These are phyloP conservation scores for Claviceps monticola DNA, from an alignment of 2,329 filamentous ascomycete genomes.

Conservation along the genomic window DNA sequence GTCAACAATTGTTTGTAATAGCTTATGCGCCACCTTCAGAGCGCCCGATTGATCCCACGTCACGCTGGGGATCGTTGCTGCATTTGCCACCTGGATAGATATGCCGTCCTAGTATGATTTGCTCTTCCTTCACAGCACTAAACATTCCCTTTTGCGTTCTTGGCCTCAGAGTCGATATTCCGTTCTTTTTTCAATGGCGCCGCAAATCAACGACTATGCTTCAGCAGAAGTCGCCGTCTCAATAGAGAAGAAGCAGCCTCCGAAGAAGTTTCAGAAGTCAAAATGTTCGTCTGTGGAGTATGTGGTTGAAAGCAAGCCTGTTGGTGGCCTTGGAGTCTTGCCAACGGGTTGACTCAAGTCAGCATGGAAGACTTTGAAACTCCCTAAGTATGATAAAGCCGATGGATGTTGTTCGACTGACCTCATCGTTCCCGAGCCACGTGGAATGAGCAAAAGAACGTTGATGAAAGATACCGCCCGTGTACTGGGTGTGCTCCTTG, in stretches of 20 bases:
- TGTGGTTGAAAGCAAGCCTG: slow-evolving; percentile 6
- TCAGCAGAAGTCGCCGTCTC: background rate
- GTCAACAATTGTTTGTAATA: slow-evolving; percentile 35
- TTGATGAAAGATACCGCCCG: slow-evolving; percentile 62
- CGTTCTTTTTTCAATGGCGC: no score
- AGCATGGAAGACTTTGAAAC: slow-evolving; percentile 9
- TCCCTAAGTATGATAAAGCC: slow-evolving; percentile 9
- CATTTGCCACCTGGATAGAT: no score
- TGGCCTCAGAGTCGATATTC: no score
- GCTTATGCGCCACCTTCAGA: slow-evolving; percentile 61
- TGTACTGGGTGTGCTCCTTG: slow-evolving; percentile 57
- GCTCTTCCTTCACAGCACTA: no score
- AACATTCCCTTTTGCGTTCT: no score
- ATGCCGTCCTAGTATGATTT: no score
- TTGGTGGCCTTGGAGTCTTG: slow-evolving; percentile 19
- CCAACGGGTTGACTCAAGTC: slow-evolving; percentile 11
- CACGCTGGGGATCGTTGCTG: slow-evolving; percentile 80
- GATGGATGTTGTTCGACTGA: slow-evolving; percentile 24
- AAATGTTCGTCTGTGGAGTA: slow-evolving; percentile 19
- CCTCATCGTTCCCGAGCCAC: slow-evolving; percentile 63
- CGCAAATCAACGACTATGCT: background rate
- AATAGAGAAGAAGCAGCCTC: slow-evolving; percentile 14
- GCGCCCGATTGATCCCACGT: slow-evolving; percentile 91
- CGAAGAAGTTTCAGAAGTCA: slow-evolving; percentile 18
- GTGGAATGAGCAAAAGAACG: slow-evolving; percentile 70